phyloP scores from a whole-genome alignment of 176 grass and related monocot genomes.

The Cenchrus fungigraminus region DNA sequence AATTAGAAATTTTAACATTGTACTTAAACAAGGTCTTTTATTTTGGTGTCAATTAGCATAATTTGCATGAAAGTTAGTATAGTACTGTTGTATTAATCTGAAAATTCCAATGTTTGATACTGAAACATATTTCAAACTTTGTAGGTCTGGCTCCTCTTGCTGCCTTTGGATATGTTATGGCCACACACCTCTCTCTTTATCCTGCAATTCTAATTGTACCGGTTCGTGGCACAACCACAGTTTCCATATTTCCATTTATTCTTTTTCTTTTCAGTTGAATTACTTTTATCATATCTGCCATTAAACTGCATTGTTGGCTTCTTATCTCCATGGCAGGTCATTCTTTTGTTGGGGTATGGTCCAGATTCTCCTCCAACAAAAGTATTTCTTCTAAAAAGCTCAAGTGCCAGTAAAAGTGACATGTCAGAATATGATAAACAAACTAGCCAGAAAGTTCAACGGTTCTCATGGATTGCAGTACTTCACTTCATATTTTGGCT shows the following conservation, averaged over 20 bases:
- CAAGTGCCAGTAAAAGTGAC: slow-evolving; percentile 26
- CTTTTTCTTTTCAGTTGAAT: slow-evolving; percentile 13
- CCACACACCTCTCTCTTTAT: slow-evolving; percentile 89
- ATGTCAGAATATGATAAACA: slow-evolving; percentile 32
- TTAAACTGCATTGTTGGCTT: slow-evolving; percentile 17
- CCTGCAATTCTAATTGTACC: slow-evolving; percentile 86
- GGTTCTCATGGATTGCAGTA: slow-evolving; percentile 64
- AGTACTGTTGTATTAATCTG: slow-evolving; percentile 10
- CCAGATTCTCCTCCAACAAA: slow-evolving; percentile 82
- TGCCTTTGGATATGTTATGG: slow-evolving; percentile 96
- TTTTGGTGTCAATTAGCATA: slow-evolving; percentile 10
- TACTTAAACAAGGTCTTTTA: background rate
- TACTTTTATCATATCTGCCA: background rate
- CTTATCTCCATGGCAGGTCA: slow-evolving; percentile 56
- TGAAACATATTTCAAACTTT: slow-evolving; percentile 36
- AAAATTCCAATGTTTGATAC: slow-evolving; percentile 39
- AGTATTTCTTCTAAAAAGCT: slow-evolving; percentile 60
- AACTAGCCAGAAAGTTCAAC: slow-evolving; percentile 33
- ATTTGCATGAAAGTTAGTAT: slow-evolving; percentile 23
- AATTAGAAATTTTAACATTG: slow-evolving; percentile 8
- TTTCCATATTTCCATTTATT: slow-evolving; percentile 17
- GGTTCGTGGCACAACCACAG: slow-evolving; percentile 45
- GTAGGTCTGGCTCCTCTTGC: slow-evolving; percentile 82
- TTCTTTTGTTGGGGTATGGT: slow-evolving; percentile 87
- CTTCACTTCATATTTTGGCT: slow-evolving; percentile 73